Evolutionary conservation across 2,329 filamentous ascomycete genomes (phyloP).

Genomic region (Aspergillus texensis): DNA sequence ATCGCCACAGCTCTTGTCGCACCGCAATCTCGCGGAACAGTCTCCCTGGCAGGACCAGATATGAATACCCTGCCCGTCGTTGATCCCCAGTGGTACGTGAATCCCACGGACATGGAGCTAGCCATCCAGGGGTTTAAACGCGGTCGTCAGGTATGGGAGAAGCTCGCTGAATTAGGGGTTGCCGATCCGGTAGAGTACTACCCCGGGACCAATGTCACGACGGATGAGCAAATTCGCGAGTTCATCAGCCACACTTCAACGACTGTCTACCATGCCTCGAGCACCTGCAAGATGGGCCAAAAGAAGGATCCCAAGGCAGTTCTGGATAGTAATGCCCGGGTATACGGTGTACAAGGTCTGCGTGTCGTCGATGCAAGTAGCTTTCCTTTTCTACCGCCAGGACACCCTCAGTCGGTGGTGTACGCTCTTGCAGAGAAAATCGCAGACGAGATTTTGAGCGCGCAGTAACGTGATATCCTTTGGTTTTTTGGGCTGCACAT

Average conservation of each 20-base stretch:
- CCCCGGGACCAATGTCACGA: constrained; percentile 40
- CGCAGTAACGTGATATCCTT: neutral
- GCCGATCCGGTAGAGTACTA: constrained; percentile 33
- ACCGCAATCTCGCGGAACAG: constrained; percentile 18
- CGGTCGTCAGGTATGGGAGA: constrained; percentile 38
- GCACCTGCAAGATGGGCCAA: constrained; percentile 44
- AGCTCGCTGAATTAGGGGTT: constrained; percentile 22
- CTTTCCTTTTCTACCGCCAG: constrained; percentile 39
- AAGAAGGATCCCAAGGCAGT: constrained; percentile 35
- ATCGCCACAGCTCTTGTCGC: constrained; percentile 16
- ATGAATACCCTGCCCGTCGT: constrained; percentile 21
- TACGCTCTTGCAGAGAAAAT: constrained; percentile 47
- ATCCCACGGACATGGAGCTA: constrained; percentile 44
- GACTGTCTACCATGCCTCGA: constrained; percentile 37
- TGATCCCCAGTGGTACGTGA: constrained; percentile 18
- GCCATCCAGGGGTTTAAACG: constrained; percentile 47
- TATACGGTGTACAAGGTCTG: constrained; percentile 34
- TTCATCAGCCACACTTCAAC: constrained; percentile 28
- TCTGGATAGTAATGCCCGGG: constrained; percentile 35
- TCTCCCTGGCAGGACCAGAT: constrained; percentile 17
- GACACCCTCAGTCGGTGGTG: constrained; percentile 40
- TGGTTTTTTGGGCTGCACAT: neutral
- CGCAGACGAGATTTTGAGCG: constrained; percentile 24
- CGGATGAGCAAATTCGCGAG: constrained; percentile 46
- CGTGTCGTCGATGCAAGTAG: constrained; percentile 38